Evolutionary conservation across 2,329 filamentous ascomycete species (phyloP), one percentile per base, ranked within the genome.

Genomic region (Chaetoscypha palmicola): DNA sequence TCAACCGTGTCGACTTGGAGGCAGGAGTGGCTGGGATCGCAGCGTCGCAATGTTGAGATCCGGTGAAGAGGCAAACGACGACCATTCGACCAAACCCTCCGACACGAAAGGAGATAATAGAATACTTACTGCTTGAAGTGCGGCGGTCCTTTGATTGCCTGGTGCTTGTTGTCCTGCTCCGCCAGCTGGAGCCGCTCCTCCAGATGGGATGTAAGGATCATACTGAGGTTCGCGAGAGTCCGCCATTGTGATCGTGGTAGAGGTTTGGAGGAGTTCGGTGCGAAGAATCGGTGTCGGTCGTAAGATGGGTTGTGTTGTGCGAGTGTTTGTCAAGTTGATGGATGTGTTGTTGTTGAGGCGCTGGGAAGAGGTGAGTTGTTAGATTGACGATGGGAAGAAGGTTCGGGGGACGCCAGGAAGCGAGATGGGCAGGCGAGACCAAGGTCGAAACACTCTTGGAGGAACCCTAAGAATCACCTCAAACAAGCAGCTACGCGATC

Each of bases 91-190:
- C 38, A 42, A 48, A 17, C 47, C 47, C 48, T 48, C 20, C 37
- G 19, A 38, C 36, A 37, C 38, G 12, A 37, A 21, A 50, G 30
- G 48, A 48, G 41, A 48, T 47, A 53, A 36, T 49, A 45, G 4
- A 53, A 46, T 50, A 81, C 86, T 73, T 83, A 95, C 88, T 69
- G 83, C 83, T 77, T 94, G 87, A 56, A 94, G 76, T 53, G 83
- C 84, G 48, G 77, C 76, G 45, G 80, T 84, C 66, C 79, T 76
- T 59, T 77, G 73, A 63, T 82, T 83, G 57, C 60, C 58, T 38
- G 50, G 51, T 26, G 50, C 50, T 45, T 49, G 41, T 43, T 49
- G 48, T 23, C 74, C 52, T 26, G 46, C 47, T 34, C 49, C 53
- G 11, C 48, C 58, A 33, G 47, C 53, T n/a, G 54, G 54, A 21